phyloP scores from a whole-genome alignment of 306 rosid genomes.

The Lagenaria siceraria region DNA sequence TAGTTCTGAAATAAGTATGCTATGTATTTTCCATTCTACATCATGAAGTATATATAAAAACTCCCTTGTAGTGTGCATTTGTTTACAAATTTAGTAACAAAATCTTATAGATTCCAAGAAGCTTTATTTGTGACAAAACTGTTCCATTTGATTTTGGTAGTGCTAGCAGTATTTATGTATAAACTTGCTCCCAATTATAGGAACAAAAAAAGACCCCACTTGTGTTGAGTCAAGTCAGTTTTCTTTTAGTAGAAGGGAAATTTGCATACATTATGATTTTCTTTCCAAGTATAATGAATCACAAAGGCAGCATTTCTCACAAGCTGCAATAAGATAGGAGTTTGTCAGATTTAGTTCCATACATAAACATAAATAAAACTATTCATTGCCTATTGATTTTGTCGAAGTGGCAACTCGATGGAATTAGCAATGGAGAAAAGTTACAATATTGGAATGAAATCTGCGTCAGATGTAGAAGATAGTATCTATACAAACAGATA shows the following conservation, averaged over 20 bases:
- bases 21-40: background rate
- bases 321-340: background rate
- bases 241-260: background rate
- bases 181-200: too few species aligned
- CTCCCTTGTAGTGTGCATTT: background rate
- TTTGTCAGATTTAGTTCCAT: background rate
- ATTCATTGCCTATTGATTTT: background rate
- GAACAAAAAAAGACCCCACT: background rate
- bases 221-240: background rate
- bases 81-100: background rate
- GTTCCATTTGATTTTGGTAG: background rate
- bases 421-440: background rate
- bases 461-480: constrained; percentile 7
- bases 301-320: background rate
- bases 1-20: background rate
- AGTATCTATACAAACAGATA: constrained; percentile 11
- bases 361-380: background rate
- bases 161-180: background rate
- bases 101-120: background rate
- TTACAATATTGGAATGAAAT: constrained; percentile 7
- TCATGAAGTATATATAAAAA: background rate
- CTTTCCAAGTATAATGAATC: background rate
- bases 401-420: background rate
- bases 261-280: background rate
- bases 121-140: background rate